A percentile compares a stretch with the other conserved stretches of the same genome.
phyloP scores from a whole-genome alignment of 306 rosid species.

The Dalbergia oliveri region DNA sequence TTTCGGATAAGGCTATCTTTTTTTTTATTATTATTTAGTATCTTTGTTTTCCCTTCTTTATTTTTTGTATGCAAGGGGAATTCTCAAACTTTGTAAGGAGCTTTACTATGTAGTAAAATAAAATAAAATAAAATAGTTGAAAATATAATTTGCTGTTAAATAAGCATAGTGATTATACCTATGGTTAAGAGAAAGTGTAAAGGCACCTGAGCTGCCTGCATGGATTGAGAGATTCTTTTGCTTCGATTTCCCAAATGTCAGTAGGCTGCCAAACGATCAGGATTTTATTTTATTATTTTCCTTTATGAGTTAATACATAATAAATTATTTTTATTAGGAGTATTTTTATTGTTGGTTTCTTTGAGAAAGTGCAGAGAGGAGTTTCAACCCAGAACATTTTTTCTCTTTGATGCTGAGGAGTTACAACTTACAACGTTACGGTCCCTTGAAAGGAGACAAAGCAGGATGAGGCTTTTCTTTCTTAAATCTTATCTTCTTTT shows the following conservation, averaged over 20 bases:
- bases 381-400: conserved; percentile 2
- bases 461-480: conserved; percentile 38
- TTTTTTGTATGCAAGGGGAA: conserved; percentile 44
- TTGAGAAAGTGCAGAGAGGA: conserved; percentile 39
- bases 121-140: conserved; percentile 39
- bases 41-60: conserved; percentile 40
- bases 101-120: conserved; percentile 42
- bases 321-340: neutral
- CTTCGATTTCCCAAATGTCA: conserved; percentile 55
- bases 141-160: neutral
- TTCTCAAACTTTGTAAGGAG: conserved; percentile 38
- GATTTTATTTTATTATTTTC: neutral
- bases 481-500: conserved; percentile 43
- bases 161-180: too few relatives aligned
- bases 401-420: neutral
- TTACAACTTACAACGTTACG: conserved; percentile 23
- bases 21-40: neutral
- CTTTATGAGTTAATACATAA: neutral
- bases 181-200: conserved; percentile 13
- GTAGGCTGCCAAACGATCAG: conserved; percentile 43
- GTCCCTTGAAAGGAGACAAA: conserved; percentile 47
- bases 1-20: conserved; percentile 22
- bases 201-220: conserved; percentile 44
- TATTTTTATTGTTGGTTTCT: neutral
- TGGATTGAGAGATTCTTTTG: conserved; percentile 45